Base-by-base conservation (phyloP, 2,329 filamentous ascomycete genomes). In the Chaetomiaceae sp. region DNA sequence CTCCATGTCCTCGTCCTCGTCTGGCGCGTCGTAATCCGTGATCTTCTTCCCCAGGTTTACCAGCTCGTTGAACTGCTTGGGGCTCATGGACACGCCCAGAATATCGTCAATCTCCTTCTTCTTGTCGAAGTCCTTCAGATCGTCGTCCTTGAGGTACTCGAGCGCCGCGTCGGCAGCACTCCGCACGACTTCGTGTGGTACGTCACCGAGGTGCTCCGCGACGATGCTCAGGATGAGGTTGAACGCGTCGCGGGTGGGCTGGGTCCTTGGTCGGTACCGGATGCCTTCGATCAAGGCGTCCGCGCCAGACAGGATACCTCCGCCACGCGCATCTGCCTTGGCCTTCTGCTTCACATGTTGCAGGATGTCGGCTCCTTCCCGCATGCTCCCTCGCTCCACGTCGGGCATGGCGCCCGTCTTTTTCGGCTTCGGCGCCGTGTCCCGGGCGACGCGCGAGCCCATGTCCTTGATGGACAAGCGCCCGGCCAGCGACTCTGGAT, bases 31-130 rank as follows among this genome's bases (percentile, higher is more conserved):
- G 71, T 97, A 99, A 69, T 99, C 94, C 46, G 94, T 99, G 59
- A 99, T 96, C 74, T 99, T 99, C 76, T 99, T 99, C 60, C 91
- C 90, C 39, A 99, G 75, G 67, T 96, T 99, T 51, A 97, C 85
- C 61, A 99, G 75, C 73, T 97, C 92, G 67, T 97, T 97, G 75
- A 97, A 99, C 69, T 96, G 87, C 68, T 96, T 95, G 1, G 89
- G 82, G 45, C 80, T 85, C 75, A 96, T 82, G 0, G 84, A 84
- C 33, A 81, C 81, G n/a, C 92, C 94, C 38, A 99, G 72, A 55
- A 97, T 84, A 60, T 97, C 94, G 64, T 99, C 94, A 39, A 97
- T 84, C 69, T 96, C 91, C 72, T 91, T 96, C 77, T 99, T 99
- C 77, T 95, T 96, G 69, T 99, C 94, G 56, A 95, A 89, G 68